These are phyloP conservation scores for Licmophora abbreviata DNA, from an alignment of 108 stramenopile species.

Conservation along the genomic window DNA sequence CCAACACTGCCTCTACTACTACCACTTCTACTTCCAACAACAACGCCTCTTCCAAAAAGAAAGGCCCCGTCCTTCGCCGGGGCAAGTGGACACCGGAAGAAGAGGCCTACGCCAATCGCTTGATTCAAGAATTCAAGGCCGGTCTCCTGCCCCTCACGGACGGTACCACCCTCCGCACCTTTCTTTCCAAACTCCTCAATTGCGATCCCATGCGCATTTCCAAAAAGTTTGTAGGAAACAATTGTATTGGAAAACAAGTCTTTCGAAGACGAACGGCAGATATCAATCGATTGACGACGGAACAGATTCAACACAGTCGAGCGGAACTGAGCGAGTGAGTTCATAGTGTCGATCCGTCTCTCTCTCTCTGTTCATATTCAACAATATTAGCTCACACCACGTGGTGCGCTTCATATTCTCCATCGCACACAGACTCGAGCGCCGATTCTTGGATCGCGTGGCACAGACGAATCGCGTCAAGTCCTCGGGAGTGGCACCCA, in stretches of 20 bases:
- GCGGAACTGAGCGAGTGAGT: constrained; percentile 79
- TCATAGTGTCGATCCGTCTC: constrained; percentile 6
- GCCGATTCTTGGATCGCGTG: constrained; percentile 86
- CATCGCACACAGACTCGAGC: constrained; percentile 70
- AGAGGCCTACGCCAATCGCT: constrained; percentile 87
- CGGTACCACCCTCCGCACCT: constrained; percentile 93
- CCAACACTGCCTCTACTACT: not conserved
- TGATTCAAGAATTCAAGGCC: constrained; percentile 92
- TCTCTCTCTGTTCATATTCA: not conserved
- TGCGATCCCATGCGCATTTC: constrained; percentile 99
- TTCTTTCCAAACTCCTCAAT: constrained; percentile 88
- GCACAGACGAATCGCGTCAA: constrained; percentile 92
- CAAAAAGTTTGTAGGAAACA: constrained; percentile 95
- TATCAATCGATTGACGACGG: constrained; percentile 78
- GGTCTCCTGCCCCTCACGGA: constrained; percentile 90
- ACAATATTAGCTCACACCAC: not conserved
- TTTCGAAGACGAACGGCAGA: constrained; percentile 85
- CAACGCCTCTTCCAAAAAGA: constrained; percentile 15
- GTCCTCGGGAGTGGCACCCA: constrained; percentile 20
- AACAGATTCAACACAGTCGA: constrained; percentile 77
- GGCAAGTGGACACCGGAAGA: constrained; percentile 96
- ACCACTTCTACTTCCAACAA: not conserved
- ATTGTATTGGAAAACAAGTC: constrained; percentile 96
- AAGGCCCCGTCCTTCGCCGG: constrained; percentile 43
- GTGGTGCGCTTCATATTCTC: constrained; percentile 3